These are phyloP conservation scores for Rheum nobile DNA, from an alignment of 148 eudicot genomes.

Conservation along the genomic window DNA sequence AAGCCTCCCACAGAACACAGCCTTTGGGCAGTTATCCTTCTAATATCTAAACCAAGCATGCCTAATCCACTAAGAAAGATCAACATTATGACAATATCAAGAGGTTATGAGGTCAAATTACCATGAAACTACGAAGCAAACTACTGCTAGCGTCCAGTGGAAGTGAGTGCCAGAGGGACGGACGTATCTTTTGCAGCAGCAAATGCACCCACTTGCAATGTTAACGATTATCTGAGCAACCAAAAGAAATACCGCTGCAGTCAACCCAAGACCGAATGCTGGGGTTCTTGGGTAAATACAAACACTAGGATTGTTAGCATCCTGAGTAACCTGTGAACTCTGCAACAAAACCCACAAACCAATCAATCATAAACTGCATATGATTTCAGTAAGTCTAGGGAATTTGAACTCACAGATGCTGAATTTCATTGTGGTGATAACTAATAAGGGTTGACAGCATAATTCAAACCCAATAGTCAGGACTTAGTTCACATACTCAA, in stretches of 20 bases:
- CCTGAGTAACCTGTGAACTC: slow-evolving; percentile 44
- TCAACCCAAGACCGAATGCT: slow-evolving; percentile 59
- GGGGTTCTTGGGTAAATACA: slow-evolving; percentile 79
- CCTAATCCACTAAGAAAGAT: not conserved
- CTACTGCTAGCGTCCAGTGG: slow-evolving; percentile 47
- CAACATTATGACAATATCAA: not conserved
- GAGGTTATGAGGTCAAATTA: slow-evolving; percentile 16
- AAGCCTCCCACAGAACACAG: not conserved
- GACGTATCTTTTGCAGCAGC: slow-evolving; percentile 60
- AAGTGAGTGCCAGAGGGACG: slow-evolving; percentile 31
- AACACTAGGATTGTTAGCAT: slow-evolving; percentile 19
- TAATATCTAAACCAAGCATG: not conserved
- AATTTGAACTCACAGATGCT: not conserved
- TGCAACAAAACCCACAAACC: slow-evolving; percentile 19
- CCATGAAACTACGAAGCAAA: slow-evolving; percentile 83
- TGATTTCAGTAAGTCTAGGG: not conserved
- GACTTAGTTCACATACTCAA: not conserved
- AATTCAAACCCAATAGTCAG: not conserved
- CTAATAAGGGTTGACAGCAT: not conserved
- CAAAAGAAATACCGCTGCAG: slow-evolving; percentile 58
- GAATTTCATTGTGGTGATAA: not conserved
- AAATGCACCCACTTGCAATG: slow-evolving; percentile 60
- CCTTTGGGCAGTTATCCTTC: not conserved
- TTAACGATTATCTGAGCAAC: slow-evolving; percentile 54
- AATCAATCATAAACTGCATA: not conserved